Evolutionary conservation across 169 alveolate genomes (phyloP).

Genomic region (Plasmodium falciparum): DNA sequence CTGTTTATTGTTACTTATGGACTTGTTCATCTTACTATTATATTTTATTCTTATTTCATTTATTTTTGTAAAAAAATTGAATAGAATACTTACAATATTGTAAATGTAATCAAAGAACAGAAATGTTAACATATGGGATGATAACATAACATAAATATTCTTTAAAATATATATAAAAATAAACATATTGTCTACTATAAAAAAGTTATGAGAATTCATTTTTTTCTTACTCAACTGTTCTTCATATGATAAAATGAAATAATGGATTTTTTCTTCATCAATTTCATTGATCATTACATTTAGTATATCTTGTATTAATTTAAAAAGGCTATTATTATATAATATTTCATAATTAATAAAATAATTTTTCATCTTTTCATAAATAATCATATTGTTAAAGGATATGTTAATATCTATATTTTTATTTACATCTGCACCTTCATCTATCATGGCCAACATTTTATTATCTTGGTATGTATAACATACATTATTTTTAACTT

Average conservation of each 20-base stretch:
- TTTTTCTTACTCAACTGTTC: constrained; percentile 65
- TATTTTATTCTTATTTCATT: constrained; percentile 4
- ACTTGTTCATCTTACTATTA: constrained; percentile 13
- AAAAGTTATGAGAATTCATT: constrained; percentile 53
- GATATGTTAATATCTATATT: neutral
- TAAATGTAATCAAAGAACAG: constrained; percentile 54
- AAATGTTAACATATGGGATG: constrained; percentile 62
- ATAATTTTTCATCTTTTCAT: neutral
- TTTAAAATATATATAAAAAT: constrained; percentile 56
- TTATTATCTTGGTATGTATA: neutral
- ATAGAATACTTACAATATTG: constrained; percentile 40
- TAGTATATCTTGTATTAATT: constrained; percentile 48
- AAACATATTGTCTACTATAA: constrained; percentile 71
- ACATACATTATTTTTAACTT: constrained; percentile 20
- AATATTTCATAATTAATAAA: constrained; percentile 12
- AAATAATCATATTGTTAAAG: neutral
- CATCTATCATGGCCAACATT: neutral
- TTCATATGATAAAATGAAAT: constrained; percentile 65
- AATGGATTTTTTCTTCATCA: constrained; percentile 34
- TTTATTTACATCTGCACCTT: neutral
- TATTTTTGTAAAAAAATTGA: constrained; percentile 35
- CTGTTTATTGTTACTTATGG: neutral
- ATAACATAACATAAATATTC: constrained; percentile 25
- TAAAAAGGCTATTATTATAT: constrained; percentile 34
- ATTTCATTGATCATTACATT: constrained; percentile 54